A percentile compares a stretch with the other conserved stretches of the same genome.
phyloP scores from a whole-genome alignment of 2,329 filamentous ascomycete genomes.

The Diaporthe sp. region DNA sequence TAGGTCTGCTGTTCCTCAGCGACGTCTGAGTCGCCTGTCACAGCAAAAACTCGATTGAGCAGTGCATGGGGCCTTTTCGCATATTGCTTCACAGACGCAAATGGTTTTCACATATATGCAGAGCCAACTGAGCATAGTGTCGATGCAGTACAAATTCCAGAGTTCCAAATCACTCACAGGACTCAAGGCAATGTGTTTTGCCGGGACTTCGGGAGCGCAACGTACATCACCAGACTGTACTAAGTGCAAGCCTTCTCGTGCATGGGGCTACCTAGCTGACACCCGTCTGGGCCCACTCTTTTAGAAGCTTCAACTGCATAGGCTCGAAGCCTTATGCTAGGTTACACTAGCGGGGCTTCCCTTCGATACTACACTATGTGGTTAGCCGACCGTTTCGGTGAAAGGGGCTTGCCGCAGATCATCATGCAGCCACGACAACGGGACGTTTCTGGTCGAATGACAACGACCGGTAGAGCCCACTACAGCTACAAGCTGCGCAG shows the following conservation, averaged over 20 bases:
- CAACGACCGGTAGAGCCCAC: neutral
- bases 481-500: neutral
- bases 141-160: neutral
- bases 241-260: neutral
- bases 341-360: neutral
- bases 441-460: neutral
- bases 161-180: neutral
- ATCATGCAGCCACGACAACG: conserved; percentile 1
- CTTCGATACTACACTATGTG: neutral
- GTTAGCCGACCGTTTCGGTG: conserved; percentile 4
- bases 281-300: neutral
- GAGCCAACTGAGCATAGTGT: neutral
- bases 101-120: neutral
- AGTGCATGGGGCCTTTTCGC: neutral
- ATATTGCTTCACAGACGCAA: neutral
- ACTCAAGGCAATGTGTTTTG: neutral
- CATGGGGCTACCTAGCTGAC: neutral
- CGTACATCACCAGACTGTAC: neutral
- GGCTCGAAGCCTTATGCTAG: neutral
- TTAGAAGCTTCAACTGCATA: conserved; percentile 1
- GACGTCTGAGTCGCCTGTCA: neutral
- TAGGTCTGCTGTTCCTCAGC: neutral
- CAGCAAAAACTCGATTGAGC: neutral
- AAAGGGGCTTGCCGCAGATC: conserved; percentile 20
- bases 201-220: neutral